Evolutionary conservation across 805 yeast species (phyloP), one percentile per base, ranked within the genome.

Genomic region (Metschnikowia santaceciliae): DNA sequence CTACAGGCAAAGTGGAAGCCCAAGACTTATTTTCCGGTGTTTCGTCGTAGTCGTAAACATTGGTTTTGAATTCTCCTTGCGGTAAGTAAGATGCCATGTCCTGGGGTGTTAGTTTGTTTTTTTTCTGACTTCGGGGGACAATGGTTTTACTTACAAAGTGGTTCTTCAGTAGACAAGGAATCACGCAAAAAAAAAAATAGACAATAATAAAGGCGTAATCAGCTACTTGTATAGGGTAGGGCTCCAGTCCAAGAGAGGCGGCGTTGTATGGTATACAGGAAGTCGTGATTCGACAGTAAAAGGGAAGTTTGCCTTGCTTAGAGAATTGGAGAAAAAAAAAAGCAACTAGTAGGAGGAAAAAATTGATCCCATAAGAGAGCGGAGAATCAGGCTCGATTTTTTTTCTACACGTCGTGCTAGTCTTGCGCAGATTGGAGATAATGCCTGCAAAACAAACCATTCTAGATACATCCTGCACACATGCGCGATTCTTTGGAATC

Each of bases 1-100:
- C 83, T 42, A 81, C 79, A 44, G 98, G 98, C 57, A 92, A 77
- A 8, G 94, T 79, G 44, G 86, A 82, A 22, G 97, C 97, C 98
- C 98, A 92, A 3, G 96, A 86, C 59, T 75, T 82, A 77, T 90
- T 89, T 59, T 80, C 84, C 32, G 88, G 84, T 30, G 81, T 76
- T 65, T 87, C 92, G 60, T 87, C 90, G 69, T 88, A 88, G 36
- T 77, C 59, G 70, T 82, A 86, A 48, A 83, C 76, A 50, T 69
- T 66, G 33, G 76, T 64, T 48, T 59, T 54, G 55, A 70, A 70
- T 49, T 68, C 74, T 51, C 70, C 70, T 57, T 70, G 72, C 34
- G 71, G 72, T 50, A 73, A 56, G 64, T 72, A 74, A 37, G 61
- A 58, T 32, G 60, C 56, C 61, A 58, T 58, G 35, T 37, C 52